These are phyloP conservation scores for Phytophthora fragariae DNA, from an alignment of 352 stramenopile species.

Conservation along the genomic window DNA sequence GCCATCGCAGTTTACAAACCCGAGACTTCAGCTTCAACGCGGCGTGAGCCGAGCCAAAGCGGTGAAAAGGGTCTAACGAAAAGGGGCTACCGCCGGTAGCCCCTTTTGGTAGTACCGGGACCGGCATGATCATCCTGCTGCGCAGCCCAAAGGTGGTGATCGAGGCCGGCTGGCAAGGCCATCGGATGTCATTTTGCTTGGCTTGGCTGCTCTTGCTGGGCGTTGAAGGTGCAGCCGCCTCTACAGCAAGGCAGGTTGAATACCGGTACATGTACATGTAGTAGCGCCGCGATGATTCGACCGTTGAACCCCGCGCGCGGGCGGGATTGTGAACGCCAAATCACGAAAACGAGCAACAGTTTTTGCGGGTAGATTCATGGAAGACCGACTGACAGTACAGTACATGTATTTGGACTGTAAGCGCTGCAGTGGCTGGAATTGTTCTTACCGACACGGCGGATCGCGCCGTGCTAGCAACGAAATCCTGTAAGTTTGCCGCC, in stretches of 20 bases:
- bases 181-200: slow-evolving; percentile 3
- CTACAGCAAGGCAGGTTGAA: slow-evolving; percentile 13
- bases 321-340: slow-evolving; percentile 28
- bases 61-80: neutral
- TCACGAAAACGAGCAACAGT: slow-evolving; percentile 22
- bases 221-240: neutral
- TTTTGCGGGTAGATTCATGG: slow-evolving; percentile 5
- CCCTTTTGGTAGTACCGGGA: no score
- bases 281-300: neutral
- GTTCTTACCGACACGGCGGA: slow-evolving; percentile 5
- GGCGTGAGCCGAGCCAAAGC: neutral
- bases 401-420: neutral
- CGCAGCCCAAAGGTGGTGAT: slow-evolving; percentile 1
- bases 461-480: slow-evolving; percentile 7
- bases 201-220: neutral
- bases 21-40: slow-evolving; percentile 10
- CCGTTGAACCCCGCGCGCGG: slow-evolving; percentile 3
- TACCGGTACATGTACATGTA: slow-evolving; percentile 6
- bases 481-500: neutral
- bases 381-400: neutral
- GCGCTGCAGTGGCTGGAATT: neutral
- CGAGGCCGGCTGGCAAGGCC: slow-evolving; percentile 5
- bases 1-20: slow-evolving; percentile 1
- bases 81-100: neutral
- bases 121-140: slow-evolving; percentile 2